Evolutionary conservation across 345 rosid species (phyloP).

Genomic region (Turnera subulata): DNA sequence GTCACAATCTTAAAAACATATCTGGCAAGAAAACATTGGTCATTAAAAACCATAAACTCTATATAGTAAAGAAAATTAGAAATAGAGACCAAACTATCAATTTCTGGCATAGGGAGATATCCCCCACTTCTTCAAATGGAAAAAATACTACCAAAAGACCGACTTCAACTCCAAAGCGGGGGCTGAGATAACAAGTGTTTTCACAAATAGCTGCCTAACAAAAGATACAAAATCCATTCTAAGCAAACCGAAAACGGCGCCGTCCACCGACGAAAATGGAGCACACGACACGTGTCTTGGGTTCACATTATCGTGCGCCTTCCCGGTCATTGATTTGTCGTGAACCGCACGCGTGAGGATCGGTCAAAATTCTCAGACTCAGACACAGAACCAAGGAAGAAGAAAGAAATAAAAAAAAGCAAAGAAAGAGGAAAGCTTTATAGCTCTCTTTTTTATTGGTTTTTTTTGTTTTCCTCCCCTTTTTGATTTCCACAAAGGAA

Average conservation of each 20-base stretch:
- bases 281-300: conserved; percentile 18
- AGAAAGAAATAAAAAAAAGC: conserved; percentile 12
- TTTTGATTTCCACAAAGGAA: background rate
- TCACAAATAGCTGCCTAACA: too few relatives aligned
- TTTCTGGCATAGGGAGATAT: too few relatives aligned
- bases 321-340: conserved; percentile 42
- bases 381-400: conserved; percentile 22
- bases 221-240: too few relatives aligned
- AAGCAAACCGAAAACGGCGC: conserved; percentile 30
- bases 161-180: too few relatives aligned
- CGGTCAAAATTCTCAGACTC: conserved; percentile 45
- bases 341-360: conserved; percentile 60
- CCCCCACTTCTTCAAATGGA: too few relatives aligned
- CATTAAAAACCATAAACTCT: too few relatives aligned
- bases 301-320: conserved; percentile 15
- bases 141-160: too few relatives aligned
- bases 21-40: too few relatives aligned
- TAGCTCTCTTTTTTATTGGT: background rate
- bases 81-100: too few relatives aligned
- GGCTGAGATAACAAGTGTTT: too few relatives aligned
- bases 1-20: too few relatives aligned
- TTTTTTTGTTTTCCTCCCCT: background rate
- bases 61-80: too few relatives aligned
- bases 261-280: conserved; percentile 1
- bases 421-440: conserved; percentile 4